phyloP scores from a whole-genome alignment of 192 early-diverging fungal genomes.

The Geranomyces variabilis region DNA sequence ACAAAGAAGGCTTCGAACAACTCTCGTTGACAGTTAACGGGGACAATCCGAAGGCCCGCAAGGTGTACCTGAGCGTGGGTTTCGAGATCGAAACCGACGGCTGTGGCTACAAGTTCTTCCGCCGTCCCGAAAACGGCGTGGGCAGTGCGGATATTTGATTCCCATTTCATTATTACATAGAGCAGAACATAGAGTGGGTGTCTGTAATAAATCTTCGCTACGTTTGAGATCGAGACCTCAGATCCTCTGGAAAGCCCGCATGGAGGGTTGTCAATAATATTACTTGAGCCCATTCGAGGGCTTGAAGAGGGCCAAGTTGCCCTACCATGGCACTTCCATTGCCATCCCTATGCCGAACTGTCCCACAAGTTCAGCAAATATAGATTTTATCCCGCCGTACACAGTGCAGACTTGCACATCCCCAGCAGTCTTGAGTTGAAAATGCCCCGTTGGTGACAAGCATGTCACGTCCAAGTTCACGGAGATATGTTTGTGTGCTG shows the following conservation, averaged over 20 bases:
- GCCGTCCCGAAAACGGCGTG: too few relatives aligned
- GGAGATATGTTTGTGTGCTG: neutral
- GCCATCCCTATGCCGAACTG: too few relatives aligned
- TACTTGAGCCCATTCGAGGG: too few relatives aligned
- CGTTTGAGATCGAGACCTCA: too few relatives aligned
- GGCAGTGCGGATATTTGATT: too few relatives aligned
- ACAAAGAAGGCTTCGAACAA: neutral
- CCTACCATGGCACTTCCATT: too few relatives aligned
- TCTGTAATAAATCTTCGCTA: too few relatives aligned
- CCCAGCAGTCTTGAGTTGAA: neutral
- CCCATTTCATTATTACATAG: too few relatives aligned
- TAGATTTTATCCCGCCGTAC: neutral
- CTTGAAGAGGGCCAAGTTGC: neutral
- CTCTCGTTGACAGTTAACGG: neutral
- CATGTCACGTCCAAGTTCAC: neutral
- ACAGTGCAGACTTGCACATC: neutral
- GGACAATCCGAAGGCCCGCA: neutral
- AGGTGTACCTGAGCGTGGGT: neutral
- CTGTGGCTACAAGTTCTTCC: constrained; percentile 1
- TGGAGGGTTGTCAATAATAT: too few relatives aligned
- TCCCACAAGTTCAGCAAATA: neutral
- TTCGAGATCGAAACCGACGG: neutral
- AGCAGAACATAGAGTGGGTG: too few relatives aligned
- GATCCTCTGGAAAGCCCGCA: too few relatives aligned
- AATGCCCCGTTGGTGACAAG: neutral